These are phyloP conservation scores for Kwoniella botswanensis DNA, from an alignment of 768 basidiomycete genomes.

Conservation along the genomic window DNA sequence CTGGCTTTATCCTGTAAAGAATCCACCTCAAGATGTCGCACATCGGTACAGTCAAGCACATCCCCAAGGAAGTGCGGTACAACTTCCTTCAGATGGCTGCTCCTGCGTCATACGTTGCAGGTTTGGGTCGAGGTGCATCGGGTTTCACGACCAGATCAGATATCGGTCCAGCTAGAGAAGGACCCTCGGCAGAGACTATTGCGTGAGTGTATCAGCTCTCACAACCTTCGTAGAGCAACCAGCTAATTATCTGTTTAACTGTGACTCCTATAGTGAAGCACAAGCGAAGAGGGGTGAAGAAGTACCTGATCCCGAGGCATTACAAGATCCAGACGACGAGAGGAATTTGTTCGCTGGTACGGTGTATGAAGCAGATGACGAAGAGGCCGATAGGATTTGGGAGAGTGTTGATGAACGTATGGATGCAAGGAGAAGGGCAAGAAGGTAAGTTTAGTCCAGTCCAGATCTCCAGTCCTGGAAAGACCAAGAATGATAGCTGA, in stretches of 20 bases:
- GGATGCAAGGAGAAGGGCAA: slow-evolving; percentile 79
- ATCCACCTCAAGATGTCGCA: slow-evolving; percentile 38
- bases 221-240: too few relatives aligned
- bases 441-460: slow-evolving; percentile 66
- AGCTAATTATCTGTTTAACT: background rate
- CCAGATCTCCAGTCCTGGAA: too few relatives aligned
- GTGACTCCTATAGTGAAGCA: slow-evolving; percentile 68
- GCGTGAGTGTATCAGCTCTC: slow-evolving; percentile 66
- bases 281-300: slow-evolving; percentile 87
- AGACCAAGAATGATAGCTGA: background rate
- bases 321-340: slow-evolving; percentile 97
- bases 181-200: slow-evolving; percentile 86
- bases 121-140: slow-evolving; percentile 96
- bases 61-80: slow-evolving; percentile 54
- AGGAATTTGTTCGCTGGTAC: slow-evolving; percentile 93
- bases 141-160: slow-evolving; percentile 98
- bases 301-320: slow-evolving; percentile 82
- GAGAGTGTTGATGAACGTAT: slow-evolving; percentile 88
- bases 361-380: slow-evolving; percentile 95
- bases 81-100: slow-evolving; percentile 64
- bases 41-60: slow-evolving; percentile 51
- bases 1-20: background rate
- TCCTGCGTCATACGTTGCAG: slow-evolving; percentile 95
- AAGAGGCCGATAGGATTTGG: slow-evolving; percentile 95
- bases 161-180: slow-evolving; percentile 97